Conservation (phyloP, 768 basidiomycete genomes). For the Mycena rebaudengoi region DNA sequence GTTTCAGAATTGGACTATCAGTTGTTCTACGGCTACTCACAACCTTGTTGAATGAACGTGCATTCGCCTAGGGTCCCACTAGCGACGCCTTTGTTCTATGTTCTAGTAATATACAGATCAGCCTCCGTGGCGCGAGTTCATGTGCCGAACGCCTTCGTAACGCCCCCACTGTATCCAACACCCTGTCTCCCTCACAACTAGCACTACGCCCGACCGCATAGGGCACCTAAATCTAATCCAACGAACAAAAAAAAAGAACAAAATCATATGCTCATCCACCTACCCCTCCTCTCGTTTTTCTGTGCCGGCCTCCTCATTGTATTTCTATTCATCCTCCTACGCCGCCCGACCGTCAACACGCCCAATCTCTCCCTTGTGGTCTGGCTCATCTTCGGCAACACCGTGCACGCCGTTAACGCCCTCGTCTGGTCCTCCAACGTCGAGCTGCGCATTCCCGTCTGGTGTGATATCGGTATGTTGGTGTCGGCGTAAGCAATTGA, state of each 20-base stretch:
- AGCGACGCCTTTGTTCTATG: conserved; percentile 17
- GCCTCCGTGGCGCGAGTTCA: neutral
- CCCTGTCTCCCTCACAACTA: neutral
- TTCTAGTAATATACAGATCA: conserved; percentile 10
- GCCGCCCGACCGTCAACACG: conserved; percentile 1
- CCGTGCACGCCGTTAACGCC: conserved; percentile 16
- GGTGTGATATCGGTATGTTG: conserved; percentile 22
- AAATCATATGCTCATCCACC: neutral
- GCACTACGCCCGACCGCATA: neutral
- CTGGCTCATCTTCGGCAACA: conserved; percentile 17
- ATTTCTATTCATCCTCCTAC: conserved; percentile 14
- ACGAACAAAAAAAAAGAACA: neutral
- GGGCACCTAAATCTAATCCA: neutral
- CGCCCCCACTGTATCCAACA: conserved; percentile 19
- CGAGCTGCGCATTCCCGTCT: neutral
- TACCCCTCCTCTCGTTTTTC: conserved; percentile 21
- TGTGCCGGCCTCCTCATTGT: conserved; percentile 15
- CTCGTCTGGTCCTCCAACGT: conserved; percentile 16
- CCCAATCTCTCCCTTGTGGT: neutral
- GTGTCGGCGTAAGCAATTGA: neutral
- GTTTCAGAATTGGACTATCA: conserved; percentile 16
- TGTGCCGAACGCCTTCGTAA: conserved; percentile 11
- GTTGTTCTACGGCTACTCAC: conserved; percentile 8
- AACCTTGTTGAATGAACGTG: neutral
- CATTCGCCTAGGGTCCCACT: neutral